phyloP scores from a whole-genome alignment of 768 basidiomycete species.

The Serendipita indica region DNA sequence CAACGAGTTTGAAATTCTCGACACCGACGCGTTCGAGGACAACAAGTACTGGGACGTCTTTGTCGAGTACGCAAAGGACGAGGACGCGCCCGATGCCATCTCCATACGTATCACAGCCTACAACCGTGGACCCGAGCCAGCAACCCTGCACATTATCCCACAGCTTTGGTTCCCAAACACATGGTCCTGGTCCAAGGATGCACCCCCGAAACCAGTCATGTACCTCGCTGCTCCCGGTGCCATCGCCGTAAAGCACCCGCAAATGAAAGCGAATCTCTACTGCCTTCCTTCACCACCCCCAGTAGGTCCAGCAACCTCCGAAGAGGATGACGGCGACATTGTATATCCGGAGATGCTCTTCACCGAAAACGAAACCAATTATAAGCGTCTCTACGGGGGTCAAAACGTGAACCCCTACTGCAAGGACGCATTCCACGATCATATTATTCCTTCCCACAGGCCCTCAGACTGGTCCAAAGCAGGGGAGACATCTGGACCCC shows the following conservation, averaged over 20 bases:
- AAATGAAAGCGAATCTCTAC: slow-evolving; percentile 65
- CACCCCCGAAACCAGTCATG: slow-evolving; percentile 43
- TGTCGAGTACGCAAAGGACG: slow-evolving; percentile 98
- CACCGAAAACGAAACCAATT: slow-evolving; percentile 97
- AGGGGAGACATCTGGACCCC: slow-evolving; percentile 16
- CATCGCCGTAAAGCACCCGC: slow-evolving; percentile 58
- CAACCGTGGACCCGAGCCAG: slow-evolving; percentile 91
- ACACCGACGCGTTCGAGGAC: slow-evolving; percentile 81
- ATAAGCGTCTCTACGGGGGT: slow-evolving; percentile 75
- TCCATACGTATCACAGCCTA: slow-evolving; percentile 92
- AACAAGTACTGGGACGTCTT: slow-evolving; percentile 98
- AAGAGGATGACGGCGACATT: slow-evolving; percentile 46
- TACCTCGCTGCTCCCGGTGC: slow-evolving; percentile 36
- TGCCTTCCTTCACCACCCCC: slow-evolving; percentile 88
- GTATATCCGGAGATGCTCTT: slow-evolving; percentile 80
- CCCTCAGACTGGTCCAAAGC: slow-evolving; percentile 27
- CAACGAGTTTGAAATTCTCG: slow-evolving; percentile 83
- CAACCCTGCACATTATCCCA: slow-evolving; percentile 85
- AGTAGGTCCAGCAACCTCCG: slow-evolving; percentile 40
- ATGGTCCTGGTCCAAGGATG: slow-evolving; percentile 76
- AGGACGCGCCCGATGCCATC: slow-evolving; percentile 71
- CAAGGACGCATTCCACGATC: slow-evolving; percentile 98
- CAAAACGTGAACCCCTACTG: slow-evolving; percentile 69
- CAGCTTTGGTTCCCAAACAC: slow-evolving; percentile 97
- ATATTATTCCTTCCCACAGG: slow-evolving; percentile 79